Conservation (phyloP, 768 basidiomycete genomes). For the Boletus sp. region DNA sequence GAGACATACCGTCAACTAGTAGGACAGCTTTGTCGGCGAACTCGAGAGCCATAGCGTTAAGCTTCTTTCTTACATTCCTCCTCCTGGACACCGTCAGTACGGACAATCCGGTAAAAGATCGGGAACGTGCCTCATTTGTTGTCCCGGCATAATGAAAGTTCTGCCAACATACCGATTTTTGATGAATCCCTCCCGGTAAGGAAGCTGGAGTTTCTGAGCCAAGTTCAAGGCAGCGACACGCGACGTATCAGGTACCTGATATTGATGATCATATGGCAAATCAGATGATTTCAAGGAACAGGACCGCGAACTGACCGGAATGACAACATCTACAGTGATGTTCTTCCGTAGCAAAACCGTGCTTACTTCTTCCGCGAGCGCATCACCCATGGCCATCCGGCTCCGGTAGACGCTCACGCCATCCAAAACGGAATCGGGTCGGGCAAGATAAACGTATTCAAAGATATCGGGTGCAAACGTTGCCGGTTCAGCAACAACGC, state of each 20-base stretch:
- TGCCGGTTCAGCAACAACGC: conserved; percentile 64
- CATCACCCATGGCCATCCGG: conserved; percentile 99
- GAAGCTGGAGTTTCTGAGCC: conserved; percentile 83
- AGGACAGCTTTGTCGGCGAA: conserved; percentile 90
- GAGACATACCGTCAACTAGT: conserved; percentile 81
- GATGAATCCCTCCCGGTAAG: conserved; percentile 97
- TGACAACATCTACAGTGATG: conserved; percentile 88
- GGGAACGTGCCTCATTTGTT: conserved; percentile 73
- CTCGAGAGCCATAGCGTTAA: conserved; percentile 98
- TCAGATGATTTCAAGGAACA: neutral
- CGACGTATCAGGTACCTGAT: conserved; percentile 90
- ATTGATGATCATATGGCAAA: neutral
- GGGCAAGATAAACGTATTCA: conserved; percentile 97
- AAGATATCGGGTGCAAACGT: conserved; percentile 97
- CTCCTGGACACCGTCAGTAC: conserved; percentile 43
- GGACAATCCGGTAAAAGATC: neutral
- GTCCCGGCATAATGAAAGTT: conserved; percentile 99
- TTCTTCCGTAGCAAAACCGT: conserved; percentile 64
- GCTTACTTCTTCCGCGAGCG: conserved; percentile 83
- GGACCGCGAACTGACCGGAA: conserved; percentile 56
- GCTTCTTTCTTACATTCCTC: conserved; percentile 92
- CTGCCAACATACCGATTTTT: conserved; percentile 98
- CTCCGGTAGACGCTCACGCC: conserved; percentile 96
- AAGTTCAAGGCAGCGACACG: conserved; percentile 94
- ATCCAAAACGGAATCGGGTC: conserved; percentile 96